phyloP scores from a whole-genome alignment of 805 yeast genomes.

The Pichia deserticola region DNA sequence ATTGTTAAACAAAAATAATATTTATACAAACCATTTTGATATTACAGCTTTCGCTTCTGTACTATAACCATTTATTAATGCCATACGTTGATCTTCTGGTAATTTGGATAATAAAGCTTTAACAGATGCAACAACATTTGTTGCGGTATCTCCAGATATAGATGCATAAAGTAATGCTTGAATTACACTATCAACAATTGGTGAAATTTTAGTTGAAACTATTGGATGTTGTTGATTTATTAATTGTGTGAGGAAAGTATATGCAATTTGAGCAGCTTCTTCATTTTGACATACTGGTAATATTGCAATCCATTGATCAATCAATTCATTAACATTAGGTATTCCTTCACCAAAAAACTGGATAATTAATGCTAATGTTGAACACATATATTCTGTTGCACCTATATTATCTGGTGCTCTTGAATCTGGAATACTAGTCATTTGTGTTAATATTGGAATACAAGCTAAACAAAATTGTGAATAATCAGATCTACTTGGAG shows the following conservation, averaged over 20 bases:
- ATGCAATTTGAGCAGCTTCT: slow-evolving; percentile 82
- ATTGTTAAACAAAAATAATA: background rate
- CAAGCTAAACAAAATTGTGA: slow-evolving; percentile 58
- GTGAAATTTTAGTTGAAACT: slow-evolving; percentile 44
- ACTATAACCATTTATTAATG: slow-evolving; percentile 54
- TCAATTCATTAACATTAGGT: slow-evolving; percentile 54
- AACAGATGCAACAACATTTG: slow-evolving; percentile 51
- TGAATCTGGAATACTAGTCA: slow-evolving; percentile 72
- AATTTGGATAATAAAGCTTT: slow-evolving; percentile 56
- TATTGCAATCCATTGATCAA: slow-evolving; percentile 71
- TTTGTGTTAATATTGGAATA: slow-evolving; percentile 67
- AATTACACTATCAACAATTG: slow-evolving; percentile 59
- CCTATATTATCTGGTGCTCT: slow-evolving; percentile 75
- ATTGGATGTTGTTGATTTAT: slow-evolving; percentile 60
- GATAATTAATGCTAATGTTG: slow-evolving; percentile 79
- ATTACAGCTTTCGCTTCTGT: slow-evolving; percentile 53
- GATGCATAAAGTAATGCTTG: slow-evolving; percentile 68
- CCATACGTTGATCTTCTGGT: slow-evolving; percentile 65
- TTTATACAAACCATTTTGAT: slow-evolving; percentile 23
- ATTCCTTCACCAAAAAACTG: slow-evolving; percentile 51
- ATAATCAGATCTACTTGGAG: slow-evolving; percentile 54
- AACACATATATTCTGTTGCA: slow-evolving; percentile 81
- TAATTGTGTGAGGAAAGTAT: slow-evolving; percentile 64
- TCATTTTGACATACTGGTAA: slow-evolving; percentile 80
- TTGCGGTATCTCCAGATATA: slow-evolving; percentile 65